Base-by-base conservation (phyloP, 148 eudicot genomes). In the Selenicereus undatus region DNA sequence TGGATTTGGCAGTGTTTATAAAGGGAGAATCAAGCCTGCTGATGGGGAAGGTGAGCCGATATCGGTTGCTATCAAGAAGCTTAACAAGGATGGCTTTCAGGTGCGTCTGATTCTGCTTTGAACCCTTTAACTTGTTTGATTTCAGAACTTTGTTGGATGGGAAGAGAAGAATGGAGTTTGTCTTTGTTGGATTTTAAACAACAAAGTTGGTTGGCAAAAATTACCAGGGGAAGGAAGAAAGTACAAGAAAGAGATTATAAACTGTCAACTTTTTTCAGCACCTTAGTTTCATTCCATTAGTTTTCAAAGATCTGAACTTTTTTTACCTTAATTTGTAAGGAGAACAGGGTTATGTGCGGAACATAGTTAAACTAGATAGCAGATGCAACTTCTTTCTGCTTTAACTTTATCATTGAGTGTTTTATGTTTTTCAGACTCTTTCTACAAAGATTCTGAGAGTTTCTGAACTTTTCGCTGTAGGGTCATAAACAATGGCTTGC, bases 401-500 rank as follows among this genome's bases (percentile, higher is more conserved):
- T 39, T 4, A 39, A 39, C 5, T 39, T 39, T 7, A 39, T 39
- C 43, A 39, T 39, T 39, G 43, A 39, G 7, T 39, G 43, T 39
- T 39, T 39, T 39, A 39, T 39, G 43, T 39, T 39, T 39, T 39
- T 39, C 43, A 39, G 43, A 48, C 52, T 8, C 2, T 8, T 9
- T 48, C 52, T 48, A 48, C 10, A 42, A 3, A 64, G 16, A 24
- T 35, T 65, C 11, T 72, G 60, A 80, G 35, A 80, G 20, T 39
- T 18, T 42, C 22, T 78, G n/a, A 35, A n/a, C 36, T 43, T 65
- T 76, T 8, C 18, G 30, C 29, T 82, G 60, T 75, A 94, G 98
- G 98, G 98, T 74, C 98, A 94, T 86, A 92, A 92, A 80, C 97
- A 94, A 89, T 94, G 98, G 98, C 77, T 91, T 48, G 90, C 98